Conservation (phyloP, 306 rosid species). For the Canavalia ensiformis region DNA sequence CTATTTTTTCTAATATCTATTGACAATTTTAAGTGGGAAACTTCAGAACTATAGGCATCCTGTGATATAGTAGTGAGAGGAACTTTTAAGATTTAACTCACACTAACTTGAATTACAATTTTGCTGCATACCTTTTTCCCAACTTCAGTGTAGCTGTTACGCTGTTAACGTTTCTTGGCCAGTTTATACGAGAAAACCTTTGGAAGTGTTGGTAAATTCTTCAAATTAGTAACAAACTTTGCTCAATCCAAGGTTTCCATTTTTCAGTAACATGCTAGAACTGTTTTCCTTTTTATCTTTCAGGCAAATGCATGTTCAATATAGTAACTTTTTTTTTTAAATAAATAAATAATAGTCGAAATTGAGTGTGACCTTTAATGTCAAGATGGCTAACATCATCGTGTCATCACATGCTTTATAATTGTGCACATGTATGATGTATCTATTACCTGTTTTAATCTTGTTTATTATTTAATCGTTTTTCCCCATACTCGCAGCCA, state of each 20-base stretch:
- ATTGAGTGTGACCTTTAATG: conserved; percentile 10
- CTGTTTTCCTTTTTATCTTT: not conserved
- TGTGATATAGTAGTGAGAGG: too few species aligned
- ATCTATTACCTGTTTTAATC: not conserved
- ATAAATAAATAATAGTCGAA: too few species aligned
- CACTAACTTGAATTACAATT: too few species aligned
- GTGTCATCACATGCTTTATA: conserved; percentile 31
- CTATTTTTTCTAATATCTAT: too few species aligned
- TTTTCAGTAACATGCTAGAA: not conserved
- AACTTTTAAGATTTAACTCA: too few species aligned
- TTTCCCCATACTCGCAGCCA: not conserved
- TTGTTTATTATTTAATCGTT: conserved; percentile 12
- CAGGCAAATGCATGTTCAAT: conserved; percentile 14
- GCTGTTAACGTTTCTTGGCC: too few species aligned
- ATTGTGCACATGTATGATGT: conserved; percentile 8
- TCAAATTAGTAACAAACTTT: not conserved
- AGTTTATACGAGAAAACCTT: not conserved
- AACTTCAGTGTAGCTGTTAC: too few species aligned
- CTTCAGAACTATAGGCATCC: too few species aligned
- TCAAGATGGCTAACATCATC: conserved; percentile 31
- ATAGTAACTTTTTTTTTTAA: not conserved
- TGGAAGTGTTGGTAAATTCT: not conserved
- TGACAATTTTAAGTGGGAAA: too few species aligned
- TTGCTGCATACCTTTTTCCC: too few species aligned
- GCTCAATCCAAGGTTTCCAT: not conserved